Conservation (phyloP, 768 basidiomycete species). For the Hericium erinaceus region DNA sequence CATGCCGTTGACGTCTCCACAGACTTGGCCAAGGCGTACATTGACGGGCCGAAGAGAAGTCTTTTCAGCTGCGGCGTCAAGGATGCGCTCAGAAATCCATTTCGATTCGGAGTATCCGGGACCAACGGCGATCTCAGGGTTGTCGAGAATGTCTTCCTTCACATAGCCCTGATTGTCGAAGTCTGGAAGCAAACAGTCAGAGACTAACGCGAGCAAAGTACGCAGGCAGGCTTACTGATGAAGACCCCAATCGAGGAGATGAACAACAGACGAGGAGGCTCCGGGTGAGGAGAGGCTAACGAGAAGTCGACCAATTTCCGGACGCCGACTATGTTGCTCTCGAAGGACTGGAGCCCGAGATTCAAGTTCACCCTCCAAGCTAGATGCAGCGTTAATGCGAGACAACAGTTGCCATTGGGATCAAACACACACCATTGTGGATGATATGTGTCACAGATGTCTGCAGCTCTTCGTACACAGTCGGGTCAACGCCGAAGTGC, state of each 20-base stretch:
- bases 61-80: conserved; percentile 13
- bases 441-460: conserved; percentile 14
- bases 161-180: conserved; percentile 13
- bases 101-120: conserved; percentile 20
- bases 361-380: conserved; percentile 20
- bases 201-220: not conserved
- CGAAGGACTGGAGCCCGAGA: conserved; percentile 15
- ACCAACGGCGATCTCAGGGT: conserved; percentile 10
- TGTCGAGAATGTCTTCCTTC: conserved; percentile 8
- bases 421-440: conserved; percentile 15
- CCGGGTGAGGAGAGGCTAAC: conserved; percentile 8
- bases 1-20: conserved; percentile 18
- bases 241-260: conserved; percentile 18
- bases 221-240: conserved; percentile 6
- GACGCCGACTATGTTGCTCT: conserved; percentile 12
- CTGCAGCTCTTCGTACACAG: conserved; percentile 10
- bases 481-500: conserved; percentile 3
- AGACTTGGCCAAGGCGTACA: conserved; percentile 21
- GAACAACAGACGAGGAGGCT: conserved; percentile 15
- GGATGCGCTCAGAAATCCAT: conserved; percentile 16
- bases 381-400: not conserved
- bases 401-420: not conserved
- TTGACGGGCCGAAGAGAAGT: conserved; percentile 8
- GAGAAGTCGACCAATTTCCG: conserved; percentile 16
- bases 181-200: conserved; percentile 9